Base-by-base conservation (phyloP, 2,329 filamentous ascomycete genomes). In the Fusarium sulawesiense region DNA sequence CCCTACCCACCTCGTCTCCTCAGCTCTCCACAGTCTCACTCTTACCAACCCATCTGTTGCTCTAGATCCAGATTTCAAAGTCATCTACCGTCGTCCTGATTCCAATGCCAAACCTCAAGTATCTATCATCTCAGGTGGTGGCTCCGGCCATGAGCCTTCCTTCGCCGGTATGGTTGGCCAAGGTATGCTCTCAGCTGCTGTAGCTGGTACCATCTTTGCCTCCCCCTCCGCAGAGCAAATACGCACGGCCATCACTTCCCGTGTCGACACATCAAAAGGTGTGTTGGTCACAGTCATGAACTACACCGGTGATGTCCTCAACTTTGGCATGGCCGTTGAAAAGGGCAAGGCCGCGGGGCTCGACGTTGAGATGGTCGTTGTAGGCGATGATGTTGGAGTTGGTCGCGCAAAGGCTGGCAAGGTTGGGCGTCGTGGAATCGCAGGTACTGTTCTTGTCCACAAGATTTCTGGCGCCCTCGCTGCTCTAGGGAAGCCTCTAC, bases 271-370 rank as follows among this genome's bases (percentile, higher is more conserved):
- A 6, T 85, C 87, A 46, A 87, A 88, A 66, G 95, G 94, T 25
- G 92, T 97, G 2, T 80, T 98, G 42, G 92, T 97, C n/a, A 91
- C 94, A 8, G 92, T 97, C 30, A 97, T 97, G 93, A 98, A 98
- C 80, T 97, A 97, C 80, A 97, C 93, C 2, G 92, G 92, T 40
- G 92, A 94, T 78, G 88, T 97, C 56, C 86, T 98, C 72, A 97
- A 97, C 82, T 98, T 98, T 77, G 94, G 94, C 58, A 91, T 98
- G 87, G 94, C 91, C 1, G 93, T 96, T 11, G 95, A 98, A 80
- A 97, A 97, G 83, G 94, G 94, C 18, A 91, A 92, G 62, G 93
- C 93, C 2, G 88, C 89, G 0, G 94, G 93, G 0, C 81, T 93
- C 25, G 82, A 89, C 20, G 92, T 93, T 1, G 92, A 97, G 78